Percentiles rank a stretch among this genome's conserved stretches.
These are phyloP conservation scores for Phytophthora ramorum DNA, from an alignment of 352 stramenopile genomes.

Conservation along the genomic window DNA sequence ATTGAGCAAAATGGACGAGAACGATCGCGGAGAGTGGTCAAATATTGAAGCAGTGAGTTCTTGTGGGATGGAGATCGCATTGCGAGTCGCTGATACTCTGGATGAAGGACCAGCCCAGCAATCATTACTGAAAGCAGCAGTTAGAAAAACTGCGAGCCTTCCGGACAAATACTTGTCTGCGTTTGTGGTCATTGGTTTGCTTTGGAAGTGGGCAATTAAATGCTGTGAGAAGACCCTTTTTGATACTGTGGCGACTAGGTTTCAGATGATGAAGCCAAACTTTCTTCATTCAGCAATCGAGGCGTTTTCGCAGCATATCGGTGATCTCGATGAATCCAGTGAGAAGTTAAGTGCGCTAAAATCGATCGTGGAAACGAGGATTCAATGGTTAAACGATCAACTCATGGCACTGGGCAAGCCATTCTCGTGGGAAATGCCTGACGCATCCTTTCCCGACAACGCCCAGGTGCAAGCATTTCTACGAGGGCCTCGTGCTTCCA, in stretches of 20 bases:
- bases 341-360: not conserved
- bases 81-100: slow-evolving; percentile 4
- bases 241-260: not conserved
- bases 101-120: not conserved
- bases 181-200: not conserved
- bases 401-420: slow-evolving; percentile 16
- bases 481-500: not conserved
- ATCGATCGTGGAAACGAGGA: not conserved
- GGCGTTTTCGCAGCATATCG: not conserved
- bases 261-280: not conserved
- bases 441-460: slow-evolving; percentile 8
- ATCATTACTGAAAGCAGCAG: not conserved
- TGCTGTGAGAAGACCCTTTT: not conserved
- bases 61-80: not conserved
- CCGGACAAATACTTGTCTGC: not conserved
- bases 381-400: slow-evolving; percentile 23
- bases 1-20: not conserved
- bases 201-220: slow-evolving; percentile 10
- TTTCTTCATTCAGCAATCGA: not conserved
- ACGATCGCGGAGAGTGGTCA: not conserved
- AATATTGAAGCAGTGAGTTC: not conserved
- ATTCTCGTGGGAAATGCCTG: slow-evolving; percentile 29
- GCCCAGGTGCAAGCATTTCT: slow-evolving; percentile 16
- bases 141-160: not conserved
- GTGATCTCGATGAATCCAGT: not conserved